A percentile compares a stretch with the other conserved stretches of the same genome.
These are phyloP conservation scores for Polygonum maritimum DNA, from an alignment of 148 eudicot genomes.

Conservation along the genomic window DNA sequence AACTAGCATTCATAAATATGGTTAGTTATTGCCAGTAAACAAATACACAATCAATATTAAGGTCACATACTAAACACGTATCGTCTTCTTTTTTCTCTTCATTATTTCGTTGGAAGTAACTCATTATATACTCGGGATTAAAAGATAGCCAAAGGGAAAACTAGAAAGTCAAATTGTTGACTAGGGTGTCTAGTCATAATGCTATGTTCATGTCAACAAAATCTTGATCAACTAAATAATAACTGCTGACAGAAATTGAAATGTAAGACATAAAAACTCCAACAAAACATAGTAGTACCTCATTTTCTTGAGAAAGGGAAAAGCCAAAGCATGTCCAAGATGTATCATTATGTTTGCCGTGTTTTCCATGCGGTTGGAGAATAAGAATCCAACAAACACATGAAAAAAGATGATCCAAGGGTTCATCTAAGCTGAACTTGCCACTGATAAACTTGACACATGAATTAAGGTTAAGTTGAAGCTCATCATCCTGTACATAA, in stretches of 20 bases:
- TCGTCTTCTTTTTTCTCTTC: background rate
- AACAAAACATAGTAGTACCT: slow-evolving; percentile 26
- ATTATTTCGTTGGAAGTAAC: background rate
- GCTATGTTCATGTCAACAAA: background rate
- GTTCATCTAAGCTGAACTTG: slow-evolving; percentile 32
- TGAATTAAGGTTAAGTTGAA: slow-evolving; percentile 26
- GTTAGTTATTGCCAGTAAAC: background rate
- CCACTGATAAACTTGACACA: slow-evolving; percentile 39
- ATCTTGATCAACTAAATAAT: slow-evolving; percentile 2
- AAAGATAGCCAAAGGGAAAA: background rate
- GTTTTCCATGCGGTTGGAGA: slow-evolving; percentile 40
- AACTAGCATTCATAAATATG: background rate
- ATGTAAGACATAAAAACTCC: background rate
- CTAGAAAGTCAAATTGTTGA: background rate
- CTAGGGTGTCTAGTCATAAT: background rate
- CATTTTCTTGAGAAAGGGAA: slow-evolving; percentile 50
- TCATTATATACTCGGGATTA: background rate
- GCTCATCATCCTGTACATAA: slow-evolving; percentile 30
- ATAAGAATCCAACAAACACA: slow-evolving; percentile 55
- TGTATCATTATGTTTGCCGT: slow-evolving; percentile 21
- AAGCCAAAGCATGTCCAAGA: slow-evolving; percentile 48
- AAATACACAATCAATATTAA: background rate
- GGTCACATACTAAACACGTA: background rate
- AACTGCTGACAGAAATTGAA: background rate
- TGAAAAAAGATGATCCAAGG: slow-evolving; percentile 47